A percentile compares a stretch with the other conserved stretches of the same genome.
These are phyloP conservation scores for Eremothecium gossypii DNA, from an alignment of 1,139 yeast species.

Conservation along the genomic window DNA sequence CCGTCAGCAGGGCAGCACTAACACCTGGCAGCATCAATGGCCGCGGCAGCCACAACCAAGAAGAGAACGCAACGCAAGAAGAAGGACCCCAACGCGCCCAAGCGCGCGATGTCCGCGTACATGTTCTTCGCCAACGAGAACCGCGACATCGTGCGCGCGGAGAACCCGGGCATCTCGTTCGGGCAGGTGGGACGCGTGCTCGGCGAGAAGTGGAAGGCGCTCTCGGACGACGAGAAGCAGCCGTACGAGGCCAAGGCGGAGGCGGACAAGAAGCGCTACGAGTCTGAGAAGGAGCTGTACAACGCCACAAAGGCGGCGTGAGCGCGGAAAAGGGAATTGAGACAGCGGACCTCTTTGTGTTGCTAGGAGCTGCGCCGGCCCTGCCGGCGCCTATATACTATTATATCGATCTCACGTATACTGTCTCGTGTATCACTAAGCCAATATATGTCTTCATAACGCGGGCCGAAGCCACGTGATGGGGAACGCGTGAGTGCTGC, in stretches of 20 bases:
- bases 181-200: constrained; percentile 88
- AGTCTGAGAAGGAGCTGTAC: constrained; percentile 89
- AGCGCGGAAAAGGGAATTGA: not conserved
- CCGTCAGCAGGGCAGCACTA: not conserved
- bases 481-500: constrained; percentile 1
- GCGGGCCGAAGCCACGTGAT: not conserved
- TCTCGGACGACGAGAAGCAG: constrained; percentile 66
- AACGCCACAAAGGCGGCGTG: constrained; percentile 34
- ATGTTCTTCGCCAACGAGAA: constrained; percentile 97
- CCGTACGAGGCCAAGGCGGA: constrained; percentile 92
- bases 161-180: constrained; percentile 87
- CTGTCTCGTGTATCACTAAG: constrained; percentile 3
- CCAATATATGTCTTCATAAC: not conserved
- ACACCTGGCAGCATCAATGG: constrained; percentile 24
- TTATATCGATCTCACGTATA: not conserved
- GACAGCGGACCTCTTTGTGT: not conserved
- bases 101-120: constrained; percentile 95
- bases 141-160: constrained; percentile 90
- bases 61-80: constrained; percentile 31
- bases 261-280: constrained; percentile 95
- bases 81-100: constrained; percentile 95
- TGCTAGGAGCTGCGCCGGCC: not conserved
- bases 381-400: not conserved
- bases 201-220: constrained; percentile 95
- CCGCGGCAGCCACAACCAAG: constrained; percentile 33